Conservation (phyloP, 331 rosid species). For the Pyrus hybrid region DNA sequence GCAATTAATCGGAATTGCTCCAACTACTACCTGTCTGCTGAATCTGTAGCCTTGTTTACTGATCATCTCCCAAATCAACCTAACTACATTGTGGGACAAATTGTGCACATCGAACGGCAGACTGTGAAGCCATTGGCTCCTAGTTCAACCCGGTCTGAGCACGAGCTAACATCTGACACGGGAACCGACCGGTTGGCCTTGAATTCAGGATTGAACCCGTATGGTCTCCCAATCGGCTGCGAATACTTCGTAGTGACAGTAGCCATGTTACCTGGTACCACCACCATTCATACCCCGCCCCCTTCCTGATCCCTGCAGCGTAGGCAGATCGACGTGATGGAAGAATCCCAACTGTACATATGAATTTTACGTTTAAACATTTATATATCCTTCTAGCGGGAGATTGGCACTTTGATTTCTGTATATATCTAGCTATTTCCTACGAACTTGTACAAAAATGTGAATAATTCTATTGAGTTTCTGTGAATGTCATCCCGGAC, state of each 20-base stretch:
- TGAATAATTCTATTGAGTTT: slow-evolving; percentile 12
- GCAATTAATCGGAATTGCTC: slow-evolving; percentile 70
- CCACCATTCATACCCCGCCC: slow-evolving; percentile 68
- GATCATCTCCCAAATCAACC: slow-evolving; percentile 75
- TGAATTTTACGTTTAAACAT: slow-evolving; percentile 21
- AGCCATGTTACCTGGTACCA: slow-evolving; percentile 86
- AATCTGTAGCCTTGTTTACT: slow-evolving; percentile 78
- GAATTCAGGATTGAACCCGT: slow-evolving; percentile 93
- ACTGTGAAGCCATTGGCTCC: slow-evolving; percentile 46
- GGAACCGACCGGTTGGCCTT: slow-evolving; percentile 65
- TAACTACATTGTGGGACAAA: slow-evolving; percentile 82
- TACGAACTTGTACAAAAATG: slow-evolving; percentile 18
- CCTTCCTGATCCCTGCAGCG: slow-evolving; percentile 89
- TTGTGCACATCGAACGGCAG: slow-evolving; percentile 86
- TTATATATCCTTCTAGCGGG: slow-evolving; percentile 18
- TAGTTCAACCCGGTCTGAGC: slow-evolving; percentile 27
- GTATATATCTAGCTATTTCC: slow-evolving; percentile 36
- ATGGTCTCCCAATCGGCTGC: slow-evolving; percentile 83
- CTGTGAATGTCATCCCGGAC: too few relatives aligned
- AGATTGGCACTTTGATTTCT: slow-evolving; percentile 21
- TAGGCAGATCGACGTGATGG: slow-evolving; percentile 77
- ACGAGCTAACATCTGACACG: slow-evolving; percentile 35
- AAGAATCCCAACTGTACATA: slow-evolving; percentile 70
- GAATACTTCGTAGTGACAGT: slow-evolving; percentile 85
- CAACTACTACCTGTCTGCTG: slow-evolving; percentile 71